Evolutionary conservation across 129 eudicot species (phyloP), one percentile per base, ranked within the genome.

Genomic region (Flaveria ramosissima): DNA sequence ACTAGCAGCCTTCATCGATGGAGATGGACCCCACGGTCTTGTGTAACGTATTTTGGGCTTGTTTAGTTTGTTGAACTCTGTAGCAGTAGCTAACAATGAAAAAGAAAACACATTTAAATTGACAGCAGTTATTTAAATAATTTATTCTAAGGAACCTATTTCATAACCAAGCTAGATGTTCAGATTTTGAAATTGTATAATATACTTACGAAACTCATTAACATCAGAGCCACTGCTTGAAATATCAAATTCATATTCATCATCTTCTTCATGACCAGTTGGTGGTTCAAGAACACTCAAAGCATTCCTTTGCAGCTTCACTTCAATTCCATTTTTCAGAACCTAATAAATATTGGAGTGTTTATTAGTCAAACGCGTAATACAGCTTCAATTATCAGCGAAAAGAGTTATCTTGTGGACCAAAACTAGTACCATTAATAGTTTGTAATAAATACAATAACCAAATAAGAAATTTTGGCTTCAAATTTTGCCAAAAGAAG

Each of bases 271-370:
- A 23, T 89, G 89, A 57, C 99, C 99, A 9, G 99, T 94, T 21
- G 99, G 99, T 45, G 93, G 97, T 82, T 94, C 99, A 56, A 94
- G 84, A 68, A 94, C 99, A 79, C 99, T 94, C 83, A 94, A 82
- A 75, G 99, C 99, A 80, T 94, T 94, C 72, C 99, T 52, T 76
- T 94, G 99, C 71, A 94, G 89, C 85, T 94, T 94, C 80, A 94
- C 99, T 81, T 94, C 99, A 75, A 94, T 86, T 14, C 99, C 99
- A 82, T 94, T 94, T 84, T 94, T 94, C 83, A 94, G 71, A 83
- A 94, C 99, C 99, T 94, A 65, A 16, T 52, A 10, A 30, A 68
- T 43, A 36, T 74, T 67, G 32, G 45, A 47, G 36, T 19, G 53
- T n/a, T 48, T 9, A 47, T 72, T 50, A 26, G 51, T 21, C 36